Percentiles rank a stretch among this genome's conserved stretches.
Evolutionary conservation across 495 filamentous ascomycete genomes (phyloP).

Genomic region (Paragyromitra xinjiangensis): DNA sequence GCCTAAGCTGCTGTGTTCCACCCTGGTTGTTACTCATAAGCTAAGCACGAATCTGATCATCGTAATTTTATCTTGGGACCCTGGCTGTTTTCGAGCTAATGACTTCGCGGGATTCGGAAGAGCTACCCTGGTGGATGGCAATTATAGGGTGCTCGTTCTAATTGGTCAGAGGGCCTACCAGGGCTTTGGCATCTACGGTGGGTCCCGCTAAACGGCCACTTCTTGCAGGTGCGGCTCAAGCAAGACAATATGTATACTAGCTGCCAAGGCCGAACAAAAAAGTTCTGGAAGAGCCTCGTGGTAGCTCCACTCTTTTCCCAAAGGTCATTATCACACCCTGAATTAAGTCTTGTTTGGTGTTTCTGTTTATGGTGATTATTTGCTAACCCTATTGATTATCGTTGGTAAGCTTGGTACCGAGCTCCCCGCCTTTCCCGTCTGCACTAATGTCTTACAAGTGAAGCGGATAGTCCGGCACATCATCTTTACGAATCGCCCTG

Average conservation of each 20-base stretch:
- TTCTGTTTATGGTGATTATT: background rate
- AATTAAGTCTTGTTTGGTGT: background rate
- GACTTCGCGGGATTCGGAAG: too few relatives aligned
- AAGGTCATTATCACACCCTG: background rate
- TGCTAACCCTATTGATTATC: background rate
- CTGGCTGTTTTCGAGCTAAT: too few relatives aligned
- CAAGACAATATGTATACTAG: background rate
- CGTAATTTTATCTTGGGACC: too few relatives aligned
- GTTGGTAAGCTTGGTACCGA: constrained; percentile 5
- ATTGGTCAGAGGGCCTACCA: too few relatives aligned
- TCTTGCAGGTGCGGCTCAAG: background rate
- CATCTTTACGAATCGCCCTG: constrained; percentile 3
- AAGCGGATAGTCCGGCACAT: constrained; percentile 40
- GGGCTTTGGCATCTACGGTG: background rate
- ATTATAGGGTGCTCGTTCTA: too few relatives aligned
- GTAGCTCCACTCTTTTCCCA: too few relatives aligned
- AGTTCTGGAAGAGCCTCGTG: background rate
- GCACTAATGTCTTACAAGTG: constrained; percentile 12
- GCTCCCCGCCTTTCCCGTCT: background rate
- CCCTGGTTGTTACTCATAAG: too few relatives aligned
- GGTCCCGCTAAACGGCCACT: background rate
- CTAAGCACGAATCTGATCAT: too few relatives aligned
- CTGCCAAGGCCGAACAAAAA: background rate
- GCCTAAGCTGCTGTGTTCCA: too few relatives aligned
- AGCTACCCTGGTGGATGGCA: too few relatives aligned